Base-by-base conservation (phyloP, 2,329 filamentous ascomycete species). In the Dactylellina drechsleri region DNA sequence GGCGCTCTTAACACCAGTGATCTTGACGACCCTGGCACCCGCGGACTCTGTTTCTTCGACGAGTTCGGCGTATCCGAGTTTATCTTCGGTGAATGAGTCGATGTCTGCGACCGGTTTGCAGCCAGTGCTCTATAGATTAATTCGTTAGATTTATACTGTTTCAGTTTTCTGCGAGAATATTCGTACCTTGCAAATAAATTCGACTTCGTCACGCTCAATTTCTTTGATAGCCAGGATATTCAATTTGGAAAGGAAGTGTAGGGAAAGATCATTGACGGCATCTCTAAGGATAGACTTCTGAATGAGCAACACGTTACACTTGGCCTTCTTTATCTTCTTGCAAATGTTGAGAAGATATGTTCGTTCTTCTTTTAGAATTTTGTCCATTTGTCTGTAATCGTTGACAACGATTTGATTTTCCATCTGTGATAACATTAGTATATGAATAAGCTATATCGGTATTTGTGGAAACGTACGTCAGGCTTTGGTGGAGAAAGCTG, bases 251-350 rank as follows among this genome's bases (percentile, higher is more conserved):
- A 99, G 87, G 87, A 99, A 99, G 85, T 99, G 95, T 77, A 99
- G 87, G 77, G 92, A 96, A 71, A 99, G 87, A 80, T 99, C 95
- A 85, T 99, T 99, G 82, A 99, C 93, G 41, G 95, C 95, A 81
- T 99, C 95, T 79, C 95, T 90, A 72, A 99, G 89, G 79, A 99
- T 99, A 13, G 94, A 98, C 85, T 99, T 99, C 82, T 99, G 95
- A 79, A 99, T 98, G 79, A 99, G 86, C 52, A 98, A 89, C 50
- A 99, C 95, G 80, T 99, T 99, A 85, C 95, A 99, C 86, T 98
- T 99, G 79, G 95, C 93, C 87, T 98, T 99, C 85, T 98, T 97
- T 84, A 99, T 99, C 87, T 98, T 99, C 88, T 99, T 98, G 82
- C 96, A 93, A 89, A 99, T 92, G 86, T 98, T 98, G 72, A 99